Evolutionary conservation across 495 filamentous ascomycete genomes (phyloP).

Genomic region (Aspergillus biplanus): DNA sequence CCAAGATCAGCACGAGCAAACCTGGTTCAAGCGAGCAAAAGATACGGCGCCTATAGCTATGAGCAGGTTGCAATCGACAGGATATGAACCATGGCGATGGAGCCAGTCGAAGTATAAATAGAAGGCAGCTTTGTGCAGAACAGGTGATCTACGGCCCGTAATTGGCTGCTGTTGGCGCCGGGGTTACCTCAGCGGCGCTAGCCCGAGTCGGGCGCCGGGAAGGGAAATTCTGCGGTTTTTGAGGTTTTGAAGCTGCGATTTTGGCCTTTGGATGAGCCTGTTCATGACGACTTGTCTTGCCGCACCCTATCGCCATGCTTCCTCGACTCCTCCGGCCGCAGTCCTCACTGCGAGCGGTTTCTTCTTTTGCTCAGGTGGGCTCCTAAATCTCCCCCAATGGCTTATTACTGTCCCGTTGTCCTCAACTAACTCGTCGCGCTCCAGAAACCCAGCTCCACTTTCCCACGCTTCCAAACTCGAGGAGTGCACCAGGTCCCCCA

Average conservation of each 20-base stretch:
- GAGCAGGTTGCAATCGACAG: slow-evolving; percentile 3
- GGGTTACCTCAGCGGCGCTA: slow-evolving; percentile 41
- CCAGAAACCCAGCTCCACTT: slow-evolving; percentile 46
- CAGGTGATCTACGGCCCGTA: slow-evolving; percentile 31
- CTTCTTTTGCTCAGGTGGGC: slow-evolving; percentile 40
- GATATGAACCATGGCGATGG: background rate
- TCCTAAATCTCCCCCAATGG: slow-evolving; percentile 2
- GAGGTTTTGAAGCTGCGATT: slow-evolving; percentile 43
- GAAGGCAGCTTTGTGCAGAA: background rate
- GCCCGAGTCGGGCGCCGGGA: slow-evolving; percentile 29
- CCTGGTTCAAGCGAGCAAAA: background rate
- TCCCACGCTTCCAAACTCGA: slow-evolving; percentile 48
- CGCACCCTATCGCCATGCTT: slow-evolving; percentile 51
- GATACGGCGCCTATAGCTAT: slow-evolving; percentile 14
- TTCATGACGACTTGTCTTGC: slow-evolving; percentile 18
- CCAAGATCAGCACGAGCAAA: background rate
- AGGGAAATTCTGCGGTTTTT: slow-evolving; percentile 30
- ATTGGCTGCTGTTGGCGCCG: slow-evolving; percentile 35
- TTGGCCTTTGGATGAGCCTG: slow-evolving; percentile 23
- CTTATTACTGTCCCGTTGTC: background rate
- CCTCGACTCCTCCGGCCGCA: slow-evolving; percentile 54
- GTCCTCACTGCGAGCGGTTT: slow-evolving; percentile 50
- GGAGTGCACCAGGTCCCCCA: slow-evolving; percentile 59
- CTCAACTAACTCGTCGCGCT: slow-evolving; percentile 29
- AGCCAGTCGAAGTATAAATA: slow-evolving; percentile 7